Base-by-base conservation (phyloP, 176 grass and related monocot genomes). In the Avena sativa region DNA sequence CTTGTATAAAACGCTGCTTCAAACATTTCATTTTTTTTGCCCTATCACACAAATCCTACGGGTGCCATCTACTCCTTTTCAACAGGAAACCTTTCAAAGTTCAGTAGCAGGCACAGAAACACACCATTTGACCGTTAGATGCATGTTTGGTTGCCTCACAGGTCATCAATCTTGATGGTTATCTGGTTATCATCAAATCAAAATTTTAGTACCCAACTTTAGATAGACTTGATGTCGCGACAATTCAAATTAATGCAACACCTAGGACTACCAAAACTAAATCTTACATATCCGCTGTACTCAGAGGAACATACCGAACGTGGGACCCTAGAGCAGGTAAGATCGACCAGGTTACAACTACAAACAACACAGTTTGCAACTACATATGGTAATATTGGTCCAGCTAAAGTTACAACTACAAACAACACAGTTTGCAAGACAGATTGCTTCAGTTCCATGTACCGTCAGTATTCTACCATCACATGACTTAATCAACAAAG, bases 401-500 rank as follows among this genome's bases (percentile, higher is more conserved):
- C 50, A 71, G 53, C 85, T 21, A 20, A 77, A 44, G 61, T 44
- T 82, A 48, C 71, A 43, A 32, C 61, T 64, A 50, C 53, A 12
- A 28, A 12, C 23, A 65, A 65, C 69, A 6, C 44, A 71, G 69
- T 62, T 19, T 78, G 43, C 62, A 87, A 23, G 23, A 28, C 51
- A 26, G 67, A 80, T 84, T 60, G 38, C 55, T 44, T 66, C 55
- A 49, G 72, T 67, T 50, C 7, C 26, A 0, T 86, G 79, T 46
- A 83, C 59, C 11, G 7, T 46, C 32, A 62, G 20, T 80, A 55
- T 74, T 52, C 13, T 83, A 53, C 1, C 70, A 64, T 81, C 40
- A 47, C 87, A 56, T 46, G 32, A 73, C 58, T 74, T 11, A 21
- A 23, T 80, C 48, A 89, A 62, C 76, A 82, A 72, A 89, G 12